Evolutionary conservation across 768 basidiomycete species (phyloP).

Genomic region (Fistulinella prunicolor): DNA sequence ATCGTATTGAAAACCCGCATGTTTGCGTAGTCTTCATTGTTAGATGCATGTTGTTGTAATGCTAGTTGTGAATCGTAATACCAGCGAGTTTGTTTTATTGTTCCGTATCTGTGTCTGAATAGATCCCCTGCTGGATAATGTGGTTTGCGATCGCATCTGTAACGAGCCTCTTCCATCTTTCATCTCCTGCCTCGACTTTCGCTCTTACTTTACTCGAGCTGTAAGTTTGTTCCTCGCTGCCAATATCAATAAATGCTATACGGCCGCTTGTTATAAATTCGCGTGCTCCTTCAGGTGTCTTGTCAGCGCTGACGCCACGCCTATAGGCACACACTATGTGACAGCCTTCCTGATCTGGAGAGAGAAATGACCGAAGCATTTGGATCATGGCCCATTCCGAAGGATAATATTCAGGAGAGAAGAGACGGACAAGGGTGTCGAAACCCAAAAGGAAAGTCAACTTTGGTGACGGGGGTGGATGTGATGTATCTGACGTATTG

Average conservation of each 20-base stretch:
- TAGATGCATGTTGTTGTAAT: background rate
- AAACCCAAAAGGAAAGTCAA: conserved; percentile 76
- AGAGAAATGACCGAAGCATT: conserved; percentile 59
- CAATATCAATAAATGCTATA: conserved; percentile 63
- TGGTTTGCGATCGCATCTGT: conserved; percentile 47
- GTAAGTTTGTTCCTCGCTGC: conserved; percentile 48
- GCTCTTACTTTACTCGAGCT: conserved; percentile 70
- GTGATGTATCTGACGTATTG: conserved; percentile 1
- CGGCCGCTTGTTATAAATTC: conserved; percentile 51
- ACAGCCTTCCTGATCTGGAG: conserved; percentile 51
- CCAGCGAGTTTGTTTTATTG: conserved; percentile 13
- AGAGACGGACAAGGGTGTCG: conserved; percentile 82
- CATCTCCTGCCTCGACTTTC: conserved; percentile 18
- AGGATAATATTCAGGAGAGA: conserved; percentile 72
- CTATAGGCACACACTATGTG: conserved; percentile 68
- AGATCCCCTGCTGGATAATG: conserved; percentile 48
- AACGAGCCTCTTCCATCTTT: conserved; percentile 48
- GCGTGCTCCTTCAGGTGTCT: conserved; percentile 34
- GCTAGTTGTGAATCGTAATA: conserved; percentile 1
- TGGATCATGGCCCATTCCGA: conserved; percentile 49
- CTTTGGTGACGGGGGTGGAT: conserved; percentile 30
- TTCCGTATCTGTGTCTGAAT: conserved; percentile 20
- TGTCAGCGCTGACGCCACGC: conserved; percentile 15
- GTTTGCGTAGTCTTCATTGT: background rate
- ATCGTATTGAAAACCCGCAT: background rate